Evolutionary conservation across 176 grass and related monocot species (phyloP).

Genomic region (Pontederia paniculata): DNA sequence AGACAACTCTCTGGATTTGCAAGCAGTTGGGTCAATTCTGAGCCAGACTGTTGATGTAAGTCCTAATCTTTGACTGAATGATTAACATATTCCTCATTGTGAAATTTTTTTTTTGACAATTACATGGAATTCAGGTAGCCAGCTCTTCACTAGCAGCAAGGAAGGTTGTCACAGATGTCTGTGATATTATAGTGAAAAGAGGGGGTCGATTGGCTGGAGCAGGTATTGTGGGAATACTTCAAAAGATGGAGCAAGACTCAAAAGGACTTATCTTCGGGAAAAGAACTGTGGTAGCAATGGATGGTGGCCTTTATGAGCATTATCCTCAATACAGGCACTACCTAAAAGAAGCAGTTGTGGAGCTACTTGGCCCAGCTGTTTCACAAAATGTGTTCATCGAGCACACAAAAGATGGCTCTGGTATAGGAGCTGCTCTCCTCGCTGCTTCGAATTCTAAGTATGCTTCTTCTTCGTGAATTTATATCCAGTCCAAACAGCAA

Average conservation of each 20-base stretch:
- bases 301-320: conserved; percentile 37
- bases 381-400: conserved; percentile 18
- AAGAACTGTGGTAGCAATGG: conserved; percentile 29
- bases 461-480: not conserved
- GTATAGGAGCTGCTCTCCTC: conserved; percentile 24
- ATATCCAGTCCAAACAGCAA: too few relatives aligned
- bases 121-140: conserved; percentile 6
- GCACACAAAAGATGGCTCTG: conserved; percentile 38
- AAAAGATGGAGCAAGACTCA: conserved; percentile 35
- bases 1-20: conserved; percentile 20
- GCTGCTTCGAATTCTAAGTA: conserved; percentile 37
- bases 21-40: conserved; percentile 22
- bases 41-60: conserved; percentile 24
- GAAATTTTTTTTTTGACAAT: not conserved
- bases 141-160: conserved; percentile 15
- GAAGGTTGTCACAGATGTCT: conserved; percentile 8
- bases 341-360: conserved; percentile 21
- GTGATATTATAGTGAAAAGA: conserved; percentile 25
- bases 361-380: conserved; percentile 13
- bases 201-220: conserved; percentile 29
- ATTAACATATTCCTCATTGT: not conserved
- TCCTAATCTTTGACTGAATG: not conserved
- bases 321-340: conserved; percentile 33
- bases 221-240: conserved; percentile 39
- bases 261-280: conserved; percentile 11